Base-by-base conservation (phyloP, 305 asterid genomes). In the Rubia balearica region DNA sequence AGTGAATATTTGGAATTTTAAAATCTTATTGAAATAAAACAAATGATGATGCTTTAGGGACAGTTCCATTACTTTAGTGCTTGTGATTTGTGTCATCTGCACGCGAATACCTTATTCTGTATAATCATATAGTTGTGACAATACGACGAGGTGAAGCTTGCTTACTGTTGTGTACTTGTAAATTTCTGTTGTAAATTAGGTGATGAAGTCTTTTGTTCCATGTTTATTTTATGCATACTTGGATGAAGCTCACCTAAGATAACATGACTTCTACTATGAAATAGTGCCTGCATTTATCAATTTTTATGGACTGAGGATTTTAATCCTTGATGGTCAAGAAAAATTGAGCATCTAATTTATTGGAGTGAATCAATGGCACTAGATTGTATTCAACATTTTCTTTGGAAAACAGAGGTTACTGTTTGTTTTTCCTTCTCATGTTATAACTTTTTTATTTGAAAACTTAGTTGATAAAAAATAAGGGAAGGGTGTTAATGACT, bases 341-440 rank as follows among this genome's bases (percentile, higher is more conserved):
- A 48, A 48, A 49, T n/a, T 30, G 38, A 67, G 27, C 16, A 46
- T 67, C 71, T 33, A 36, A 49, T 68, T 51, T 49, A 30, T 30
- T 68, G 60, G 9, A 49, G 41, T 67, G 27, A 48, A 12, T 66
- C 13, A 13, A 36, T 16, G 36, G 41, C 22, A 27, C 12, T 55
- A 7, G 36, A 41, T 40, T 41, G 62, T 38, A n/a, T 65, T 40
- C 5, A 1, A 19, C 22, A n/a, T 43, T 45, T 24, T 45, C 13
- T 66, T 66, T 45, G 45, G 27, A 67, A 67, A 27, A 48, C 8
- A 22, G 38, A 11, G 11, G 16, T 30, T 49, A 17, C 48, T n/a
- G 67, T 49, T 49, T 68, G n/a, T 38, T 36, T 16, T 38, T 16
- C 5, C 7, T 46, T 67, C 22, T 24, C 38, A 21, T 27, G 61